A percentile compares a stretch with the other conserved stretches of the same genome.
Evolutionary conservation across 192 early-diverging fungal species (phyloP).

Genomic region (Entophlyctis helioformis): DNA sequence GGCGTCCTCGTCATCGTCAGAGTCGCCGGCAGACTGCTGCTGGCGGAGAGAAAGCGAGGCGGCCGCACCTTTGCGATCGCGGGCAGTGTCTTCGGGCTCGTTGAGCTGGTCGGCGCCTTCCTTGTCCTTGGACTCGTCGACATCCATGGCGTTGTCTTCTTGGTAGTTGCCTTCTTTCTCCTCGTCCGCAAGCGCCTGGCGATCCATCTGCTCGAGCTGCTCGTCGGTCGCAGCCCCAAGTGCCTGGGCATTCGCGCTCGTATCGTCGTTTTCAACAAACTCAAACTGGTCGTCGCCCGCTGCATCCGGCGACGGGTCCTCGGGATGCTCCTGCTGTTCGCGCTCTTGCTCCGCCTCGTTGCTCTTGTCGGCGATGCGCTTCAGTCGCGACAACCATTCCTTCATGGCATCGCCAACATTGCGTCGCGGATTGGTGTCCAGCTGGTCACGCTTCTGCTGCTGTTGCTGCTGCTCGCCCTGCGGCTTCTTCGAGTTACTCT

Average conservation of each 20-base stretch:
- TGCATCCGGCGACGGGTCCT: conserved; percentile 19
- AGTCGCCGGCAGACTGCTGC: conserved; percentile 3
- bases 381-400: conserved; percentile 81
- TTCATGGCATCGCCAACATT: conserved; percentile 87
- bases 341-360: conserved; percentile 37
- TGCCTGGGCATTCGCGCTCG: conserved; percentile 60
- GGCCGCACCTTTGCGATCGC: too few species aligned
- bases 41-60: too few species aligned
- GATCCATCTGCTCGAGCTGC: conserved; percentile 34
- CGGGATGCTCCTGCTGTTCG: conserved; percentile 7
- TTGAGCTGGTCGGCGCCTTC: not conserved
- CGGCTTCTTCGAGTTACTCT: conserved; percentile 2
- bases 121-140: conserved; percentile 4
- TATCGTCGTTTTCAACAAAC: conserved; percentile 66
- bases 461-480: conserved; percentile 4
- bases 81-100: too few species aligned
- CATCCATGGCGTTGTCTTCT: conserved; percentile 12
- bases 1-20: conserved; percentile 44
- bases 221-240: conserved; percentile 59
- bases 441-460: conserved; percentile 10
- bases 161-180: conserved; percentile 12
- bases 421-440: conserved; percentile 71
- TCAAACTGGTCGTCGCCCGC: conserved; percentile 49
- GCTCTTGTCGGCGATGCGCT: conserved; percentile 51
- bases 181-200: conserved; percentile 24